A percentile compares a stretch with the other conserved stretches of the same genome.
Conservation (phyloP, 2,329 filamentous ascomycete genomes). For the Trichoderma citrinoviride region DNA sequence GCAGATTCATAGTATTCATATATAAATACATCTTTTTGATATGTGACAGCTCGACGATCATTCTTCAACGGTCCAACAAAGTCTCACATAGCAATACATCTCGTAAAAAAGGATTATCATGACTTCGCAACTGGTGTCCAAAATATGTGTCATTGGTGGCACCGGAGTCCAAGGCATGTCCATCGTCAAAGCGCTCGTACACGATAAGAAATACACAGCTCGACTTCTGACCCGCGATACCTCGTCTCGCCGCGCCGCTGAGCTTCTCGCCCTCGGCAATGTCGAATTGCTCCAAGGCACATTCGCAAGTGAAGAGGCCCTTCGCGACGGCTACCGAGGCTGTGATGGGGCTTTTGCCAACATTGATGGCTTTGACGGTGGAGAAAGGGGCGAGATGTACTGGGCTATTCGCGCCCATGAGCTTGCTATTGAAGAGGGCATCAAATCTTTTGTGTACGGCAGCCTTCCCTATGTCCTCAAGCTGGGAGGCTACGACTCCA, state of each 20-base stretch:
- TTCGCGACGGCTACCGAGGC: not conserved
- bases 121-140: not conserved
- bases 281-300: not conserved
- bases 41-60: no score
- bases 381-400: not conserved
- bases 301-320: not conserved
- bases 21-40: not conserved
- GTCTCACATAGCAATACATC: no score
- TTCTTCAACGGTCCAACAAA: not conserved
- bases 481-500: not conserved
- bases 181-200: not conserved
- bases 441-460: slow-evolving; percentile 3
- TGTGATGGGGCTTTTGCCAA: slow-evolving; percentile 2
- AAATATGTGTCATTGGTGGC: not conserved
- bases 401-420: slow-evolving; percentile 7
- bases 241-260: not conserved
- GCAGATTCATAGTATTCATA: no score
- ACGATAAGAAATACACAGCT: not conserved
- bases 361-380: not conserved
- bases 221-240: not conserved
- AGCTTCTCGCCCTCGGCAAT: not conserved
- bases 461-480: not conserved
- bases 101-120: not conserved
- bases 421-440: slow-evolving; percentile 4
- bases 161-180: not conserved